Conservation (phyloP, 305 asterid genomes). For the Ilex paraguariensis region DNA sequence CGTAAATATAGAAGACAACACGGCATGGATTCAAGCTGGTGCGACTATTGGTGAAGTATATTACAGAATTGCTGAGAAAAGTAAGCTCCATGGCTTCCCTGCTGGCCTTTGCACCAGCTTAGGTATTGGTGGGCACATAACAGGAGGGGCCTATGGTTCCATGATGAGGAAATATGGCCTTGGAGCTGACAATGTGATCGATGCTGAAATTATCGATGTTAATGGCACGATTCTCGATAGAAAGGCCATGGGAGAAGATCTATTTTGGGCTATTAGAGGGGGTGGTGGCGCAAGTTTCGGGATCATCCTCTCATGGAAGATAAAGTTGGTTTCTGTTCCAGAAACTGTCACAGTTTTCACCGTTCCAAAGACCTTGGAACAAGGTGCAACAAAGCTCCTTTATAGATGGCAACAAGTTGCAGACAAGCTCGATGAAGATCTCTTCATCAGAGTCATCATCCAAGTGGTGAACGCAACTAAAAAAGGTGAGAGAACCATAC, state of each 20-base stretch:
- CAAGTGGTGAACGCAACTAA: slow-evolving; percentile 2
- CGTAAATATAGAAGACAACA: slow-evolving; percentile 18
- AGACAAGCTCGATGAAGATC: slow-evolving; percentile 41
- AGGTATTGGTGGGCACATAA: slow-evolving; percentile 48
- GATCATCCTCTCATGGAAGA: slow-evolving; percentile 33
- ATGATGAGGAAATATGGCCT: slow-evolving; percentile 47
- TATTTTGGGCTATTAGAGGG: slow-evolving; percentile 48
- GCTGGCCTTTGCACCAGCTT: slow-evolving; percentile 43
- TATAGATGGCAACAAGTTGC: slow-evolving; percentile 45
- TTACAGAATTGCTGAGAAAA: slow-evolving; percentile 32
- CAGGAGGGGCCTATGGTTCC: slow-evolving; percentile 47
- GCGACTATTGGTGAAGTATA: slow-evolving; percentile 40
- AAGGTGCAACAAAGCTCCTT: slow-evolving; percentile 33
- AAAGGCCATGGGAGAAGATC: slow-evolving; percentile 33
- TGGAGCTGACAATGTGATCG: slow-evolving; percentile 37
- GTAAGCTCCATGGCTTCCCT: slow-evolving; percentile 29
- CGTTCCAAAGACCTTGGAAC: slow-evolving; percentile 31
- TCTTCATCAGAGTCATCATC: slow-evolving; percentile 43
- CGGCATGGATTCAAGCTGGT: slow-evolving; percentile 45
- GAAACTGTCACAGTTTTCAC: slow-evolving; percentile 38
- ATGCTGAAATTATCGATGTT: slow-evolving; percentile 29
- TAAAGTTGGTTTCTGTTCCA: slow-evolving; percentile 33
- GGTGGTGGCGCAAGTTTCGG: slow-evolving; percentile 52
- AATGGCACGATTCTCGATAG: slow-evolving; percentile 31
- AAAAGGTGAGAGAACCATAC: slow-evolving; percentile 23